Evolutionary conservation across 2,329 filamentous ascomycete genomes (phyloP).

Genomic region (Tolypocladium paradoxum): DNA sequence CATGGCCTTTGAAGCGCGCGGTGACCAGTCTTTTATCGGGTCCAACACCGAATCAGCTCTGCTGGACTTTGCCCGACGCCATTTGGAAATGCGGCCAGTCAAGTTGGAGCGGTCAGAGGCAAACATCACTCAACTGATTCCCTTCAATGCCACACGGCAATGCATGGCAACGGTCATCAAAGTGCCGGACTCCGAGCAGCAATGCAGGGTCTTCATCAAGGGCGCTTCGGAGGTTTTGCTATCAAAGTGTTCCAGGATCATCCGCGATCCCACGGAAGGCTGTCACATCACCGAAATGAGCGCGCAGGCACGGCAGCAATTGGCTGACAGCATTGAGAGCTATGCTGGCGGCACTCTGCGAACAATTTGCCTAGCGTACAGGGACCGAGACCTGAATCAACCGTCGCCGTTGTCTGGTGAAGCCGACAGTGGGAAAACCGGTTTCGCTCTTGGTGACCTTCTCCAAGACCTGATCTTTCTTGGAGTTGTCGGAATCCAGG

Average conservation of each 20-base stretch:
- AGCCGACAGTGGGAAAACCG: background rate
- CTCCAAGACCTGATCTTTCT: conserved; percentile 58
- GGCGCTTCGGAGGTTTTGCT: conserved; percentile 46
- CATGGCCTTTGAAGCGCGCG: too few species aligned
- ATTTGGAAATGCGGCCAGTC: too few species aligned
- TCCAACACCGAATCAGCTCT: too few species aligned
- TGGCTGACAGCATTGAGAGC: background rate
- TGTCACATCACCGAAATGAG: background rate
- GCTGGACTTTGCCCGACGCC: too few species aligned
- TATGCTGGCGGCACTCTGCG: background rate
- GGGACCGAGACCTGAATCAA: background rate
- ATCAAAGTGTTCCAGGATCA: conserved; percentile 17
- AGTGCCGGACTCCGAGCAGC: conserved; percentile 18
- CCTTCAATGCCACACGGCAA: conserved; percentile 40
- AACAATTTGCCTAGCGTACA: background rate
- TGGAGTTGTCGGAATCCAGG: conserved; percentile 55
- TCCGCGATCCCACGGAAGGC: background rate
- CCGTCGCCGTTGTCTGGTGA: too few species aligned
- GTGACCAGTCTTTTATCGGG: too few species aligned
- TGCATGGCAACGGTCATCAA: conserved; percentile 43
- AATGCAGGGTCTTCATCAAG: conserved; percentile 39
- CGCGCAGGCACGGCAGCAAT: background rate
- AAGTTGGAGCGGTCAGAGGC: too few species aligned
- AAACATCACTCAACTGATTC: conserved; percentile 27
- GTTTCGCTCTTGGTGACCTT: conserved; percentile 28